Evolutionary conservation across 2,329 filamentous ascomycete species (phyloP).

Genomic region (Aplosporella prunicola): DNA sequence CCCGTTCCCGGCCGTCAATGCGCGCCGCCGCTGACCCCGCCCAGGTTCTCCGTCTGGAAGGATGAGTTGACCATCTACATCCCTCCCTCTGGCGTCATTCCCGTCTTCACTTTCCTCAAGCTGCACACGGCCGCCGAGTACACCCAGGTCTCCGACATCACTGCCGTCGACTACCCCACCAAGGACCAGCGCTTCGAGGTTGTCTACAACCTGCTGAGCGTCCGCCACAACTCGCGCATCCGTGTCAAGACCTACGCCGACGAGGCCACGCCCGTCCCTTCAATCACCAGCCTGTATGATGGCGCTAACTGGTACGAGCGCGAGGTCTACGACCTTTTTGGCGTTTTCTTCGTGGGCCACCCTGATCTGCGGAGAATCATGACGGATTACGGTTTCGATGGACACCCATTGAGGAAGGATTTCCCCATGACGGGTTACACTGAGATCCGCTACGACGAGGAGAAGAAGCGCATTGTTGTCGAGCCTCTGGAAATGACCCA

Average conservation of each 20-base stretch:
- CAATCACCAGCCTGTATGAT: conserved; percentile 76
- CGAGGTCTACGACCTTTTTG: conserved; percentile 95
- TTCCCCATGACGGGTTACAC: conserved; percentile 98
- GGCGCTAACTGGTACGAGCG: conserved; percentile 98
- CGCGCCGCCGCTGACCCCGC: conserved; percentile 2
- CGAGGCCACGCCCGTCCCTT: conserved; percentile 87
- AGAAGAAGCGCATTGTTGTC: conserved; percentile 99
- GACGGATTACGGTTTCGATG: conserved; percentile 99
- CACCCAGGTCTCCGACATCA: conserved; percentile 87
- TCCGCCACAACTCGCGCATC: conserved; percentile 93
- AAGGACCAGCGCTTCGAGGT: conserved; percentile 94
- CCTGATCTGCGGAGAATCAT: conserved; percentile 95
- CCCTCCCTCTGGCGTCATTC: conserved; percentile 75
- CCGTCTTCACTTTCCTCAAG: conserved; percentile 90
- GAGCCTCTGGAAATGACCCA: conserved; percentile 97
- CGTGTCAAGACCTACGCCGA: conserved; percentile 98
- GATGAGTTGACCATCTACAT: conserved; percentile 96
- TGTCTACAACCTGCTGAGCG: conserved; percentile 92
- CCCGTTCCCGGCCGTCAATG: background rate
- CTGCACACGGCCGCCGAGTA: conserved; percentile 96
- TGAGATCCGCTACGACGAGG: conserved; percentile 94
- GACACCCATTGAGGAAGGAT: conserved; percentile 93
- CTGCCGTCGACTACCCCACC: conserved; percentile 90
- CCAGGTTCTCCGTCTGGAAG: conserved; percentile 94
- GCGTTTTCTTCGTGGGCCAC: conserved; percentile 92